phyloP scores from a whole-genome alignment of 805 yeast species.

The Candida insectorum region DNA sequence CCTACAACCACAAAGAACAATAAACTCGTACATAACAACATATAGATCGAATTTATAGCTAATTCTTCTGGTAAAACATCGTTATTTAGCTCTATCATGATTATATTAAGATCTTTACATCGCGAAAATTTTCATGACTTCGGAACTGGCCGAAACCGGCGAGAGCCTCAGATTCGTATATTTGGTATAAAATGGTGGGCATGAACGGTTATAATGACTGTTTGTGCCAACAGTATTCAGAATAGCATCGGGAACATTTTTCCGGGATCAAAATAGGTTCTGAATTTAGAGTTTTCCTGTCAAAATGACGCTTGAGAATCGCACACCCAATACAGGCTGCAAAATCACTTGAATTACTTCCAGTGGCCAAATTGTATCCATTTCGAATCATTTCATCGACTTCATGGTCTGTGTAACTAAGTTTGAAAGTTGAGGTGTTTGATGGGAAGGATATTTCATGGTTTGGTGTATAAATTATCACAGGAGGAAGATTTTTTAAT shows the following conservation, averaged over 20 bases:
- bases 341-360: slow-evolving; percentile 40
- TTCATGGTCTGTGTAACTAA: slow-evolving; percentile 46
- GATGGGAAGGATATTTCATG: slow-evolving; percentile 38
- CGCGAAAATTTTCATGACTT: too few relatives aligned
- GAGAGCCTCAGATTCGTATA: too few relatives aligned
- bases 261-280: slow-evolving; percentile 7
- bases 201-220: too few relatives aligned
- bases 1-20: slow-evolving; percentile 33
- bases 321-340: slow-evolving; percentile 57
- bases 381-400: slow-evolving; percentile 44
- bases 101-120: too few relatives aligned
- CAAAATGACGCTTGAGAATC: slow-evolving; percentile 49
- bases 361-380: slow-evolving; percentile 51
- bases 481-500: slow-evolving; percentile 39
- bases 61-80: slow-evolving; percentile 7
- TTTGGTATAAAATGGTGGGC: too few relatives aligned
- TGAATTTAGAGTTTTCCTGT: slow-evolving; percentile 19
- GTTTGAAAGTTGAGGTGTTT: slow-evolving; percentile 58
- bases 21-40: slow-evolving; percentile 32
- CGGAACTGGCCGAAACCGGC: too few relatives aligned
- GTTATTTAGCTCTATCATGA: too few relatives aligned
- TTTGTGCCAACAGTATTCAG: slow-evolving; percentile 10
- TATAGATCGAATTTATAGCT: slow-evolving; percentile 28
- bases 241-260: slow-evolving; percentile 12
- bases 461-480: slow-evolving; percentile 53